These are phyloP conservation scores for Hyaloscypha bicolor DNA, from an alignment of 495 filamentous ascomycete species.

Conservation along the genomic window DNA sequence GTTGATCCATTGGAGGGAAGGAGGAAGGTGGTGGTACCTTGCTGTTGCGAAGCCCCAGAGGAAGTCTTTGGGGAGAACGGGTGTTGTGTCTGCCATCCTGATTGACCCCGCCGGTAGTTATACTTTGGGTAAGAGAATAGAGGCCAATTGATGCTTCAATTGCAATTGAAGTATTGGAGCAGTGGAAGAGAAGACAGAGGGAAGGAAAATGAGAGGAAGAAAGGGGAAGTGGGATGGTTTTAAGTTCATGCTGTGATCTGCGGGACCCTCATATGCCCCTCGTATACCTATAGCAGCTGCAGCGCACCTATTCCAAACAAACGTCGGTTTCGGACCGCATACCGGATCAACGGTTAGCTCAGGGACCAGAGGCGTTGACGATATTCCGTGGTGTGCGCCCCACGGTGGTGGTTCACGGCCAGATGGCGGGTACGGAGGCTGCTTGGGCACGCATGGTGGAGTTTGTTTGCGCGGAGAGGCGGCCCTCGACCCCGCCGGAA, in stretches of 20 bases:
- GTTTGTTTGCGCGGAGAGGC: slow-evolving; percentile 8
- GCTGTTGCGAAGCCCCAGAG: slow-evolving; percentile 84
- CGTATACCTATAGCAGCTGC: slow-evolving; percentile 5
- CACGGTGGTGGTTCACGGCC: slow-evolving; percentile 2
- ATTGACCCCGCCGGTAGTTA: not conserved
- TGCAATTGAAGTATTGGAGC: not conserved
- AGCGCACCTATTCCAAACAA: slow-evolving; percentile 6
- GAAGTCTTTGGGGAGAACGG: slow-evolving; percentile 67
- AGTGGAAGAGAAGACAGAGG: slow-evolving; percentile 1
- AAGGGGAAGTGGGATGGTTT: slow-evolving; percentile 8
- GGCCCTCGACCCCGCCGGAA: slow-evolving; percentile 16
- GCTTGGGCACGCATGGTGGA: not conserved
- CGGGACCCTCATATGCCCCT: not conserved
- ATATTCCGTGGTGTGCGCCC: slow-evolving; percentile 15
- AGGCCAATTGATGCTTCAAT: not conserved
- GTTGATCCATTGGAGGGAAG: slow-evolving; percentile 2
- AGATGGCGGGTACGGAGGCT: slow-evolving; percentile 19
- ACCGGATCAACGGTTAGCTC: slow-evolving; percentile 22
- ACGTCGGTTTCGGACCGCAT: slow-evolving; percentile 24
- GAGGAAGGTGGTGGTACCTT: slow-evolving; percentile 49
- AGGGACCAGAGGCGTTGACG: slow-evolving; percentile 10
- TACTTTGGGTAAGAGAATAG: not conserved
- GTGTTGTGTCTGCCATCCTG: slow-evolving; percentile 10
- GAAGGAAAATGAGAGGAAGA: slow-evolving; percentile 3
- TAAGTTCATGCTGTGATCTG: slow-evolving; percentile 11